These are phyloP conservation scores for Phytophthora pisi DNA, from an alignment of 352 stramenopile genomes.

Conservation along the genomic window DNA sequence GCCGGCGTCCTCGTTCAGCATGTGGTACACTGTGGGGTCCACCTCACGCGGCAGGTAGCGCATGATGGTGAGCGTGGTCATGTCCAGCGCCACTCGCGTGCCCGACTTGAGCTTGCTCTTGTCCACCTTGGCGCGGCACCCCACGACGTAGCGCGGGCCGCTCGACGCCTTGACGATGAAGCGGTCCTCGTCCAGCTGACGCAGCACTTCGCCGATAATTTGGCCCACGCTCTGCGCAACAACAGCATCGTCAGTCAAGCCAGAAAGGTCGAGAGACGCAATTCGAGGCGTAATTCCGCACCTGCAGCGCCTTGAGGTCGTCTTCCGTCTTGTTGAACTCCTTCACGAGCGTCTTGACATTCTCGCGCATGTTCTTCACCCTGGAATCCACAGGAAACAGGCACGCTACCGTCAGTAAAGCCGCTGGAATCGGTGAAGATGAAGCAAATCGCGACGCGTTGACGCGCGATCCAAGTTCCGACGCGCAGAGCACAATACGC, in stretches of 20 bases:
- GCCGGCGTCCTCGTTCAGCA: conserved; percentile 98
- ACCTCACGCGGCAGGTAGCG: conserved; percentile 97
- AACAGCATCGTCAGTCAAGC: conserved; percentile 16
- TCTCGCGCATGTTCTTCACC: conserved; percentile 97
- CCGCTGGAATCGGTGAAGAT: background rate
- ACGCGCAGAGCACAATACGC: conserved; percentile 26
- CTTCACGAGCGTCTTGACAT: conserved; percentile 94
- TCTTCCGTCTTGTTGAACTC: conserved; percentile 99
- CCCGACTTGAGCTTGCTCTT: conserved; percentile 97
- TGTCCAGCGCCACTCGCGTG: conserved; percentile 98
- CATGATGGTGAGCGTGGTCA: conserved; percentile 99
- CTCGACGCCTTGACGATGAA: conserved; percentile 99
- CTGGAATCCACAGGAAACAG: conserved; percentile 39
- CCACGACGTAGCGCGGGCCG: conserved; percentile 98
- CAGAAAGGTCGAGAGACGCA: background rate
- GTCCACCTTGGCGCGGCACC: conserved; percentile 94
- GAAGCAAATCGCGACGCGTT: conserved; percentile 12
- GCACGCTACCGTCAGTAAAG: conserved; percentile 10
- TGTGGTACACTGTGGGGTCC: conserved; percentile 99
- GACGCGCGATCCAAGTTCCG: conserved; percentile 8
- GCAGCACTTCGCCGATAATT: conserved; percentile 99
- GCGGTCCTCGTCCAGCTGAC: conserved; percentile 97
- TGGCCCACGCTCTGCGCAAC: conserved; percentile 95
- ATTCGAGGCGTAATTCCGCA: conserved; percentile 17
- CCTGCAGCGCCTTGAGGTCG: conserved; percentile 95